Conservation (phyloP, 345 rosid genomes). For the Ricinus communis region DNA sequence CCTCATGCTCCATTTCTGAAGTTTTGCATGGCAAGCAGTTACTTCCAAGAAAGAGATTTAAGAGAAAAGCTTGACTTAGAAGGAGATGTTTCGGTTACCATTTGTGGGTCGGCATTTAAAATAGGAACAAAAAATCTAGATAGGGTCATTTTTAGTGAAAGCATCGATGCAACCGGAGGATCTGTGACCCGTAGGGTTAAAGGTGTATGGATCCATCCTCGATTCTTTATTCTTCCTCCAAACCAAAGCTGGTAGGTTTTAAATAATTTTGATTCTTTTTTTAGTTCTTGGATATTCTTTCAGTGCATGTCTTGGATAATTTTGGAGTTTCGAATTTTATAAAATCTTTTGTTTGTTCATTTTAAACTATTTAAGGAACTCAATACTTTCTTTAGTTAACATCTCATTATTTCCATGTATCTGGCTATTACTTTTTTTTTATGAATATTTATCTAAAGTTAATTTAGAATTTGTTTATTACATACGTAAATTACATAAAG, state of each 20-base stretch:
- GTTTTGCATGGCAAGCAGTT: background rate
- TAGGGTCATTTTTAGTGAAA: slow-evolving; percentile 2
- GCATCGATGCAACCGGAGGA: background rate
- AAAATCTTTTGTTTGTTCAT: no score
- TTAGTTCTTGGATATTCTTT: background rate
- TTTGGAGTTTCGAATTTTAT: no score
- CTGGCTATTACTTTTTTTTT: no score
- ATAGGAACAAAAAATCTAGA: background rate
- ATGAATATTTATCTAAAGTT: no score
- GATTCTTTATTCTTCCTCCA: slow-evolving; percentile 20
- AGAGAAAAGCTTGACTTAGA: background rate
- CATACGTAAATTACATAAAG: no score
- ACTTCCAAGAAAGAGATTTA: background rate
- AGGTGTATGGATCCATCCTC: slow-evolving; percentile 38
- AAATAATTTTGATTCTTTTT: background rate
- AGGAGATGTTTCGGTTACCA: slow-evolving; percentile 6
- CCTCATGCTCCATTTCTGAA: background rate
- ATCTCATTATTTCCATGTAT: no score
- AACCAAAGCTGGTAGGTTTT: slow-evolving; percentile 18
- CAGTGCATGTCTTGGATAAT: no score
- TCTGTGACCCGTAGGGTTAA: background rate
- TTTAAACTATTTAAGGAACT: no score
- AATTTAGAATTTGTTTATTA: no score
- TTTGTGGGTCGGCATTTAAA: slow-evolving; percentile 15
- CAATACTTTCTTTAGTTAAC: no score